Evolutionary conservation across 2,329 filamentous ascomycete species (phyloP).

Genomic region (Aquanectria penicillioides): DNA sequence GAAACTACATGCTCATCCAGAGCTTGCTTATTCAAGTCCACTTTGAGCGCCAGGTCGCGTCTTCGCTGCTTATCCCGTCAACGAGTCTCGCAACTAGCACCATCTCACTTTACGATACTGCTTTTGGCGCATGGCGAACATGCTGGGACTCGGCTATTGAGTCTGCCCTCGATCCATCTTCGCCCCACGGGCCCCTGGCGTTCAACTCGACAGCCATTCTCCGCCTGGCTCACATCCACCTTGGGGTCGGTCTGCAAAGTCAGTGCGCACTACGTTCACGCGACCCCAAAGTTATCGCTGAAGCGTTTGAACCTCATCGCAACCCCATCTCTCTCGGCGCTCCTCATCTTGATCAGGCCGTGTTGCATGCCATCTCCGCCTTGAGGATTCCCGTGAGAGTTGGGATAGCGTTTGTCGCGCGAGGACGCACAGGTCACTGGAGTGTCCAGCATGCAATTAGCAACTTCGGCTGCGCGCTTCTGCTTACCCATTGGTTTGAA

Average conservation of each 20-base stretch:
- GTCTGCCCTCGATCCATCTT: slow-evolving; percentile 63
- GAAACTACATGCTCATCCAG: slow-evolving; percentile 64
- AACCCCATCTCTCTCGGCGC: slow-evolving; percentile 52
- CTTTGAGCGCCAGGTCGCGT: slow-evolving; percentile 49
- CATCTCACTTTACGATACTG: slow-evolving; percentile 33
- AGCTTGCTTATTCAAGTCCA: slow-evolving; percentile 65
- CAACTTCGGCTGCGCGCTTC: slow-evolving; percentile 61
- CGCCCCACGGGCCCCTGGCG: slow-evolving; percentile 61
- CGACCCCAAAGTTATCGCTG: slow-evolving; percentile 56
- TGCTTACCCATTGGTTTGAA: slow-evolving; percentile 55
- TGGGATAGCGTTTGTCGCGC: slow-evolving; percentile 62
- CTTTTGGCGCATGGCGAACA: slow-evolving; percentile 60
- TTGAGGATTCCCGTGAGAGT: slow-evolving; percentile 63
- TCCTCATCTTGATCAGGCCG: slow-evolving; percentile 57
- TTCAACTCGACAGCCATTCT: slow-evolving; percentile 53
- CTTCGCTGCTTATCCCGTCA: slow-evolving; percentile 1
- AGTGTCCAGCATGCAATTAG: slow-evolving; percentile 64
- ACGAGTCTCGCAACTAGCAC: slow-evolving; percentile 5
- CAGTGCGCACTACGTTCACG: slow-evolving; percentile 57
- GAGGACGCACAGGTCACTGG: slow-evolving; percentile 64
- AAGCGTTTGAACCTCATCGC: slow-evolving; percentile 45
- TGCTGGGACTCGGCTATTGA: slow-evolving; percentile 63
- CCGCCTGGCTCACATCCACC: slow-evolving; percentile 43
- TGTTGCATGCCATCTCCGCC: slow-evolving; percentile 63
- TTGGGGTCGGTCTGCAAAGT: slow-evolving; percentile 23